Percentiles rank a stretch among this genome's conserved stretches.
phyloP scores from a whole-genome alignment of 192 early-diverging fungal genomes.

The Gonapodya sp. region DNA sequence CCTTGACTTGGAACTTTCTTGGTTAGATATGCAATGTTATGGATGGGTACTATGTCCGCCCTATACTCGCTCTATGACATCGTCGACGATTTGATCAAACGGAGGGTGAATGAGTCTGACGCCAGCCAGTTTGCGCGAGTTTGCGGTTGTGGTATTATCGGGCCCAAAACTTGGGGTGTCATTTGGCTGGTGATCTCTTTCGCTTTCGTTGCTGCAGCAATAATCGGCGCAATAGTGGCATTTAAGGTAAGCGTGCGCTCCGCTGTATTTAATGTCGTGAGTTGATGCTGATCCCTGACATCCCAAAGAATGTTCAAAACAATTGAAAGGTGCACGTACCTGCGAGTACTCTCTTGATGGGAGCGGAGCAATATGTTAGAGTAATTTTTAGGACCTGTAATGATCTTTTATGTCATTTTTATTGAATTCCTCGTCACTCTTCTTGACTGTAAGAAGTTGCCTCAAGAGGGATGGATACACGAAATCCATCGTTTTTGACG shows the following conservation, averaged over 20 bases:
- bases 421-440: too few species aligned
- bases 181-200: slow-evolving; percentile 85
- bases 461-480: too few species aligned
- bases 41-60: slow-evolving; percentile 70
- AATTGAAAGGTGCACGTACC: background rate
- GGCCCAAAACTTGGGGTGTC: slow-evolving; percentile 77
- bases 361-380: too few species aligned
- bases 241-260: slow-evolving; percentile 65
- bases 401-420: too few species aligned
- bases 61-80: slow-evolving; percentile 94
- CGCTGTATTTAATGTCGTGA: too few species aligned
- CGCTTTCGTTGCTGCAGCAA: slow-evolving; percentile 64
- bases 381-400: too few species aligned
- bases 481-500: too few species aligned
- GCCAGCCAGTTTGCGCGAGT: slow-evolving; percentile 73
- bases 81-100: slow-evolving; percentile 78
- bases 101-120: slow-evolving; percentile 93
- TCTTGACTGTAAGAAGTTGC: too few species aligned
- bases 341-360: too few species aligned
- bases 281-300: too few species aligned
- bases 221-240: slow-evolving; percentile 67
- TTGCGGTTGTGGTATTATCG: slow-evolving; percentile 50
- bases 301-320: background rate
- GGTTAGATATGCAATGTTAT: background rate
- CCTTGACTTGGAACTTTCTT: background rate